Conservation (phyloP, 2,329 filamentous ascomycete species). For the Botrytis sinoallii region DNA sequence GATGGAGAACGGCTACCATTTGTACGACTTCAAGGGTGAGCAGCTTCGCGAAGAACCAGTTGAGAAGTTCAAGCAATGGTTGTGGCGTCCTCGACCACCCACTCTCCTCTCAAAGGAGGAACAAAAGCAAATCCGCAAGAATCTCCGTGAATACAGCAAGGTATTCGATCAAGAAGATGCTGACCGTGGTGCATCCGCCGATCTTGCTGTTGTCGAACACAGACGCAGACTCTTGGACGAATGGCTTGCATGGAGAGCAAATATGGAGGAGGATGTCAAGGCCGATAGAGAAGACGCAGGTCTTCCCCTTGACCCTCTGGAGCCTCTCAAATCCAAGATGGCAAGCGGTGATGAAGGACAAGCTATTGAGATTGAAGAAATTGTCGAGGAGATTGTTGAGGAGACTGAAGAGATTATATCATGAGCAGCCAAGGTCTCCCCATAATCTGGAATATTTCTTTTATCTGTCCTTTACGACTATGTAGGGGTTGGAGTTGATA, state of each 20-base stretch:
- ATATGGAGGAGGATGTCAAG: conserved; percentile 66
- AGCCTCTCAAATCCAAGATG: conserved; percentile 56
- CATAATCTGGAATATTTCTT: background rate
- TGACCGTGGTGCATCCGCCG: conserved; percentile 88
- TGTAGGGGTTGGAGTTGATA: conserved; percentile 21
- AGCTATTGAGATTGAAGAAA: conserved; percentile 83
- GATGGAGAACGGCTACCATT: conserved; percentile 99
- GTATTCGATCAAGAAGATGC: conserved; percentile 94
- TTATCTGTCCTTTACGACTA: conserved; percentile 16
- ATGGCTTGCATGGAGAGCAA: conserved; percentile 81
- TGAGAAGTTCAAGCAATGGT: conserved; percentile 97
- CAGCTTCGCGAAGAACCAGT: conserved; percentile 85
- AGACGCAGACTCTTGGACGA: conserved; percentile 79
- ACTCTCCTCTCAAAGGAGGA: conserved; percentile 95
- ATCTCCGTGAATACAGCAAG: conserved; percentile 92
- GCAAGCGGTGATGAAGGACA: conserved; percentile 53
- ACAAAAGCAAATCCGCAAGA: conserved; percentile 97
- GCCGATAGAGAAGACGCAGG: conserved; percentile 69
- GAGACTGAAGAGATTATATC: conserved; percentile 75
- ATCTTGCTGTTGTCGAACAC: conserved; percentile 88
- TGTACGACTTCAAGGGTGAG: conserved; percentile 94
- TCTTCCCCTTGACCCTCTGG: conserved; percentile 62
- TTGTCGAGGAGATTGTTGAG: conserved; percentile 72
- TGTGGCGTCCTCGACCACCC: conserved; percentile 87
- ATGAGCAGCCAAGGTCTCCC: conserved; percentile 4